A percentile compares a stretch with the other conserved stretches of the same genome.
Evolutionary conservation across 176 grass and related monocot genomes (phyloP).

Genomic region (Alloteropsis semialata): DNA sequence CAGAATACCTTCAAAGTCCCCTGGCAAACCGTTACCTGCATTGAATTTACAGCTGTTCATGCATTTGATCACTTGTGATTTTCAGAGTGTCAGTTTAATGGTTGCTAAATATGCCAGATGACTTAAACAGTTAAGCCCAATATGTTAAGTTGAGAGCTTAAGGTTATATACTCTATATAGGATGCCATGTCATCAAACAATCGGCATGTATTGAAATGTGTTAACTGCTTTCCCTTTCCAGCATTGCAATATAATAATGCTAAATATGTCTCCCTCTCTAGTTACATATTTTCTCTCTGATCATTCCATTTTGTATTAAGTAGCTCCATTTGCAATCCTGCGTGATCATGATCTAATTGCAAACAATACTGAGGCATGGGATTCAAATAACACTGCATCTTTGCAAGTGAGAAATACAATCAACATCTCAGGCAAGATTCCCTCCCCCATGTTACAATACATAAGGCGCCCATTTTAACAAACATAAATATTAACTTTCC

Average conservation of each 20-base stretch:
- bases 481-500: slow-evolving; percentile 3
- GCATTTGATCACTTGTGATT: slow-evolving; percentile 12
- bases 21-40: slow-evolving; percentile 5
- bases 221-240: background rate
- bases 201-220: background rate
- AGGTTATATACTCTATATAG: background rate
- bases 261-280: background rate
- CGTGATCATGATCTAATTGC: background rate
- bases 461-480: background rate
- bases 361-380: background rate
- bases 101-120: slow-evolving; percentile 6
- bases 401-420: slow-evolving; percentile 9
- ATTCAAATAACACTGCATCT: background rate
- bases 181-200: slow-evolving; percentile 3
- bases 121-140: background rate
- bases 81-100: background rate
- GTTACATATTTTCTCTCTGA: background rate
- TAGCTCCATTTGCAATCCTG: slow-evolving; percentile 11
- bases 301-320: slow-evolving; percentile 13
- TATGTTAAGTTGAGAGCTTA: background rate
- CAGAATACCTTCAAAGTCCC: background rate
- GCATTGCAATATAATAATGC: background rate
- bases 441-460: slow-evolving; percentile 24
- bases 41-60: slow-evolving; percentile 13
- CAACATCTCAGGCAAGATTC: background rate